phyloP scores from a whole-genome alignment of 768 basidiomycete species.

The Rhodosporidiobolus sp. region DNA sequence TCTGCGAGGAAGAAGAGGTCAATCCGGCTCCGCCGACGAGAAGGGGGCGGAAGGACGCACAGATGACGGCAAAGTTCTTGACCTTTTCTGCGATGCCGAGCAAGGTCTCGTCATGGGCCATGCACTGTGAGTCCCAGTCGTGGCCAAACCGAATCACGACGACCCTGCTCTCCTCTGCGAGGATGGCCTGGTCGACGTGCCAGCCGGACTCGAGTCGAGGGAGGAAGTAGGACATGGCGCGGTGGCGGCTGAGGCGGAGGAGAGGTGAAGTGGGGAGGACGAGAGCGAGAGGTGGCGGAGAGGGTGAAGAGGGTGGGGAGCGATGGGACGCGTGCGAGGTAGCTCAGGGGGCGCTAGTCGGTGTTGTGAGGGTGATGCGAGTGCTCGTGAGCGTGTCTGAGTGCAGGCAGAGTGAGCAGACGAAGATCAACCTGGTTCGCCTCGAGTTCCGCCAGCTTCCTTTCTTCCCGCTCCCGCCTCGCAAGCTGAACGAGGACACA shows the following conservation, averaged over 20 bases:
- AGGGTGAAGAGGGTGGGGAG: neutral
- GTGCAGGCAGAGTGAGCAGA: neutral
- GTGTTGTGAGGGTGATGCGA: neutral
- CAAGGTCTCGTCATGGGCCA: constrained; percentile 98
- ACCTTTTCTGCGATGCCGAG: constrained; percentile 90
- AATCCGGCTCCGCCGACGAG: neutral
- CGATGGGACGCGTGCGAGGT: neutral
- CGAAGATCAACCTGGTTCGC: no score
- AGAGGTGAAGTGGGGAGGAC: neutral
- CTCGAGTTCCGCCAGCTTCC: neutral
- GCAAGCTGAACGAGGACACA: no score
- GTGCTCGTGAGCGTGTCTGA: neutral
- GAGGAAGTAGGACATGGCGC: constrained; percentile 34
- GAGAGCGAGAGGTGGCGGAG: neutral
- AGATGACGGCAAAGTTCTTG: constrained; percentile 95
- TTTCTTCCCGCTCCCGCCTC: neutral
- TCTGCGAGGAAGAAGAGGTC: constrained; percentile 15
- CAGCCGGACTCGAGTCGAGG: constrained; percentile 55
- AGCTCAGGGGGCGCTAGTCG: neutral
- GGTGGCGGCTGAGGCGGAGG: neutral
- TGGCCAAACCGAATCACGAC: constrained; percentile 93
- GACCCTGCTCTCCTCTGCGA: constrained; percentile 92
- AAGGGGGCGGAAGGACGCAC: constrained; percentile 28
- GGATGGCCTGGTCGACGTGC: constrained; percentile 99
- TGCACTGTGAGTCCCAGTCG: constrained; percentile 86